Base-by-base conservation (phyloP, 2,329 filamentous ascomycete genomes). In the Akanthomyces dipterigenus region DNA sequence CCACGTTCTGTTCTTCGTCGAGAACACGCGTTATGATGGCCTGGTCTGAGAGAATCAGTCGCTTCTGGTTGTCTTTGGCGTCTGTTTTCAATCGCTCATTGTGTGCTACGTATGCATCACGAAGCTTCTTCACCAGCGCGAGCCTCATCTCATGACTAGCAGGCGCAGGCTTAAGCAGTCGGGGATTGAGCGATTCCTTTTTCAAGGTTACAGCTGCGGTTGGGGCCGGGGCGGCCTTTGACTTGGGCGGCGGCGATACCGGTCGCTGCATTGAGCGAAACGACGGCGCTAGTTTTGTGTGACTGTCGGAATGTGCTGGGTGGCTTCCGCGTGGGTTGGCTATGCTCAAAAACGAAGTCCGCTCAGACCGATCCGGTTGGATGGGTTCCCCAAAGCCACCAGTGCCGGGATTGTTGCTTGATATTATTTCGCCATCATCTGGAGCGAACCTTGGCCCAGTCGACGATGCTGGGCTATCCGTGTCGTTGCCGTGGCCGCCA, bases 1-100 rank as follows among this genome's bases (percentile, higher is more conserved):
- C 92, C 8, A 85, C 77, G 40, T 83, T 83, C 70, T 96, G 87
- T 75, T 99, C 96, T 63, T 93, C 86, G 66, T 93, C 88, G 1
- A 93, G 76, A 0, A 86, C 84, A 63, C 85, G 78, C 65, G 82
- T 83, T 64, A 92, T 88, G 24, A 93, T 78, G 50, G 87, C 82
- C 69, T 90, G 85, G 1, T 85, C 78, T 1, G 82, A 82, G 51
- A 91, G 72, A 18, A 86, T 69, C 2, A 90, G 76, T 45, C 72
- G 70, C 16, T 61, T 11, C 22, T 83, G 81, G 7, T 79, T 74
- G 14, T 78, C 73, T 36, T 79, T 80, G 31, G 63, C 75, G 48
- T 78, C 77, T 60, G 82, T 84, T 54, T 77, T 77, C 2, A 89
- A 72, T 65, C 85, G 83, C 16, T 79, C 76, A 68, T 93, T 92